Evolutionary conservation across 108 stramenopile species (phyloP).

Genomic region (Pseudonitzschia multiseries): DNA sequence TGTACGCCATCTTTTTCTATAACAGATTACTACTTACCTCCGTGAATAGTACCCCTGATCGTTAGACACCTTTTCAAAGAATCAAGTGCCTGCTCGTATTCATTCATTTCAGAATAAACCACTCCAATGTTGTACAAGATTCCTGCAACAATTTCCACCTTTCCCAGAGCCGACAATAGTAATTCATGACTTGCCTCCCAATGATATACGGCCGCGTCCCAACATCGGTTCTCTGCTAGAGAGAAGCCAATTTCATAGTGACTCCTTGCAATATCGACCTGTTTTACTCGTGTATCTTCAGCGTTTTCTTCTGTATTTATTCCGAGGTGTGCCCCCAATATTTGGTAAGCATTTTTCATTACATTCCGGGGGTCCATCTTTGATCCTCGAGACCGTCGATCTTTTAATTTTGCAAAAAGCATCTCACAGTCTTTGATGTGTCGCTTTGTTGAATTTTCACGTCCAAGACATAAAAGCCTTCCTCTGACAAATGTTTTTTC

Average conservation of each 20-base stretch:
- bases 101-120: slow-evolving; percentile 58
- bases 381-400: slow-evolving; percentile 24
- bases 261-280: slow-evolving; percentile 60
- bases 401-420: slow-evolving; percentile 42
- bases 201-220: slow-evolving; percentile 64
- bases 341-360: slow-evolving; percentile 48
- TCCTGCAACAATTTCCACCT: slow-evolving; percentile 63
- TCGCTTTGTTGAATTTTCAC: slow-evolving; percentile 53
- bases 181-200: slow-evolving; percentile 72
- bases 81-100: slow-evolving; percentile 55
- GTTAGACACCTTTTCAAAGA: slow-evolving; percentile 53
- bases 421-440: slow-evolving; percentile 71
- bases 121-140: slow-evolving; percentile 67
- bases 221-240: slow-evolving; percentile 67
- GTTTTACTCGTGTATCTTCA: slow-evolving; percentile 38
- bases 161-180: slow-evolving; percentile 43
- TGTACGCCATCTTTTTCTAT: too few relatives aligned
- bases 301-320: slow-evolving; percentile 38
- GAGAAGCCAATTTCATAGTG: slow-evolving; percentile 76
- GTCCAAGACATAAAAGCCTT: slow-evolving; percentile 59
- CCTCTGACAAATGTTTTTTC: slow-evolving; percentile 69
- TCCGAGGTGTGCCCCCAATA: slow-evolving; percentile 40
- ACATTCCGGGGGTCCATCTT: slow-evolving; percentile 38
- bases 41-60: slow-evolving; percentile 55
- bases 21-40: slow-evolving; percentile 18